Evolutionary conservation across 306 rosid species (phyloP).

Genomic region (Medicago ruthenica): DNA sequence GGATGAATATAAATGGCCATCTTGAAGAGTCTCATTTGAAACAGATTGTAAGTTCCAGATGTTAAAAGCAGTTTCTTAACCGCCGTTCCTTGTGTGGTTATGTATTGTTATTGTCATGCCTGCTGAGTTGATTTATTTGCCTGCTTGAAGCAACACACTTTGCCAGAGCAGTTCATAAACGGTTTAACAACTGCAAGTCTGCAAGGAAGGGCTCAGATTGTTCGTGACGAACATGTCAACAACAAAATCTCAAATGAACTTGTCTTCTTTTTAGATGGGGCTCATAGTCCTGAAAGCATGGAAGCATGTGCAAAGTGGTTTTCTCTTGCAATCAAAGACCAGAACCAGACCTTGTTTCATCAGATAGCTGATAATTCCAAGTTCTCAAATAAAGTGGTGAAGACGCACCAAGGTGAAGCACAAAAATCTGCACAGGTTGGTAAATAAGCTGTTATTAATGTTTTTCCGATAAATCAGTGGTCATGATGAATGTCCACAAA

Average conservation of each 20-base stretch:
- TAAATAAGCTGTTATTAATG: constrained; percentile 38
- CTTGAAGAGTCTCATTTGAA: constrained; percentile 52
- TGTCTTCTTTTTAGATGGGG: constrained; percentile 89
- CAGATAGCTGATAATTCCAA: constrained; percentile 51
- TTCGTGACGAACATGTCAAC: constrained; percentile 59
- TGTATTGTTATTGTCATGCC: constrained; percentile 26
- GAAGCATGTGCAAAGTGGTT: constrained; percentile 91
- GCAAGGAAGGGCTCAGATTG: constrained; percentile 96
- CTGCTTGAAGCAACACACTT: constrained; percentile 56
- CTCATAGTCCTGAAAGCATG: constrained; percentile 98
- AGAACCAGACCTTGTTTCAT: constrained; percentile 46
- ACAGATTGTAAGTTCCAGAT: constrained; percentile 63
- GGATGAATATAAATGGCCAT: constrained; percentile 83
- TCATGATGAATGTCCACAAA: background rate
- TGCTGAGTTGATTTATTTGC: constrained; percentile 41
- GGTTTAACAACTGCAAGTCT: constrained; percentile 81
- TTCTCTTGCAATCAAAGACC: constrained; percentile 64
- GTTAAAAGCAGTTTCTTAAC: constrained; percentile 34
- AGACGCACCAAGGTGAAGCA: constrained; percentile 44
- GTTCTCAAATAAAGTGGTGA: constrained; percentile 51
- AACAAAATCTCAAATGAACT: constrained; percentile 62
- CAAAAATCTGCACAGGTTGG: constrained; percentile 68
- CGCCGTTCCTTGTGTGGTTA: constrained; percentile 17
- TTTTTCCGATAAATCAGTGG: constrained; percentile 27
- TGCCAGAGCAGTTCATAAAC: constrained; percentile 80